Percentiles rank a stretch among this genome's conserved stretches.
Evolutionary conservation across 2,329 filamentous ascomycete species (phyloP).

Genomic region (Clarireedia paspali): DNA sequence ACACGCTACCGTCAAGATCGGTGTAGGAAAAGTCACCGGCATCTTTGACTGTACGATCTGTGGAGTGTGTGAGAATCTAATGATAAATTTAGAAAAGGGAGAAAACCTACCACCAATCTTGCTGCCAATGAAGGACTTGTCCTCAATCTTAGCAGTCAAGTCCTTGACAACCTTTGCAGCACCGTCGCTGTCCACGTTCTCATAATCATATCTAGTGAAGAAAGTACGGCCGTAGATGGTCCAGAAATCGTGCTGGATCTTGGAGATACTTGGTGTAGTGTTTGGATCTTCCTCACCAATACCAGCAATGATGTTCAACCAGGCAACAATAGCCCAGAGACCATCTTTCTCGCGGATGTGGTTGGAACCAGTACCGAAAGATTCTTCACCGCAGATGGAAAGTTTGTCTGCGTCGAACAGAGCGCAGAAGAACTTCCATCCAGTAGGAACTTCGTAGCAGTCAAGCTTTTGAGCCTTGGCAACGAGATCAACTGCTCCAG

Average conservation of each 20-base stretch:
- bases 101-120: conserved; percentile 56
- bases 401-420: conserved; percentile 92
- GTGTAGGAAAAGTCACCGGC: conserved; percentile 98
- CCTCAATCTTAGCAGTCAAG: conserved; percentile 69
- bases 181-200: conserved; percentile 84
- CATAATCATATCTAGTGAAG: conserved; percentile 99
- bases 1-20: conserved; percentile 93
- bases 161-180: conserved; percentile 84
- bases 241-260: conserved; percentile 98
- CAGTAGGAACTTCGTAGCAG: conserved; percentile 94
- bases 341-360: conserved; percentile 99
- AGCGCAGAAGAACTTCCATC: conserved; percentile 99
- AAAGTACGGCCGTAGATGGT: conserved; percentile 91
- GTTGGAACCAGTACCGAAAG: conserved; percentile 95
- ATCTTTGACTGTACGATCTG: conserved; percentile 72
- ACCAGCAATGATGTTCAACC: conserved; percentile 97
- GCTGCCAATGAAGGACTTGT: conserved; percentile 71
- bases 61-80: not conserved
- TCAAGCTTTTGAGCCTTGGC: conserved; percentile 88
- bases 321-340: conserved; percentile 93
- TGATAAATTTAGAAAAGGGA: not conserved
- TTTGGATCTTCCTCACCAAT: conserved; percentile 74
- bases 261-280: conserved; percentile 82
- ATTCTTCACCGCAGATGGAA: conserved; percentile 97
- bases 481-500: conserved; percentile 88